Conservation (phyloP, 805 yeast genomes). For the Candida rishiriensis region DNA sequence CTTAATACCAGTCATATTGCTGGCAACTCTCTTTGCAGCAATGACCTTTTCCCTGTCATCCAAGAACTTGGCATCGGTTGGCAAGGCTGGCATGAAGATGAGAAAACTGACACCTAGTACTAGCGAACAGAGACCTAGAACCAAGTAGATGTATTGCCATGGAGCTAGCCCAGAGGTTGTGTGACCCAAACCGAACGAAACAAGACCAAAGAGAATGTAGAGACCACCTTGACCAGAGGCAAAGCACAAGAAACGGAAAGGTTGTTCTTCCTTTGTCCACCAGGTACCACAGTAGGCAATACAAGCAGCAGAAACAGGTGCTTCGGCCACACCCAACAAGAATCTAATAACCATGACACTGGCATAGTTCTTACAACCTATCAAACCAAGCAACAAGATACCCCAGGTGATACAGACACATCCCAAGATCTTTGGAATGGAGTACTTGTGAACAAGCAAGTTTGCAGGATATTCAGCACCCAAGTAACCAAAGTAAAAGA, state of each 20-base stretch:
- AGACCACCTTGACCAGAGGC: constrained; percentile 24
- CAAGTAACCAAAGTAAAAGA: constrained; percentile 39
- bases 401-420: constrained; percentile 33
- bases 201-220: constrained; percentile 23
- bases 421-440: constrained; percentile 36
- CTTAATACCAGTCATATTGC: constrained; percentile 28
- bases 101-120: constrained; percentile 19
- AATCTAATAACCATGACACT: constrained; percentile 32
- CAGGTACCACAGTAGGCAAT: constrained; percentile 26
- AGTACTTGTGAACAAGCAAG: constrained; percentile 43
- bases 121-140: constrained; percentile 25
- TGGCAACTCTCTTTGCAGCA: constrained; percentile 23
- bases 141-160: constrained; percentile 22
- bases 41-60: constrained; percentile 23
- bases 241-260: constrained; percentile 24
- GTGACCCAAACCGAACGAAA: constrained; percentile 11
- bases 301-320: constrained; percentile 32
- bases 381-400: constrained; percentile 28
- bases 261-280: constrained; percentile 33
- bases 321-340: constrained; percentile 33
- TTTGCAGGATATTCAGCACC: constrained; percentile 42
- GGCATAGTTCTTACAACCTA: constrained; percentile 33
- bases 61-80: constrained; percentile 24
- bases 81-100: constrained; percentile 24
- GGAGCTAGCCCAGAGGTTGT: constrained; percentile 11